Conservation (phyloP, 768 basidiomycete genomes). For the Rossbeevera mucosa region DNA sequence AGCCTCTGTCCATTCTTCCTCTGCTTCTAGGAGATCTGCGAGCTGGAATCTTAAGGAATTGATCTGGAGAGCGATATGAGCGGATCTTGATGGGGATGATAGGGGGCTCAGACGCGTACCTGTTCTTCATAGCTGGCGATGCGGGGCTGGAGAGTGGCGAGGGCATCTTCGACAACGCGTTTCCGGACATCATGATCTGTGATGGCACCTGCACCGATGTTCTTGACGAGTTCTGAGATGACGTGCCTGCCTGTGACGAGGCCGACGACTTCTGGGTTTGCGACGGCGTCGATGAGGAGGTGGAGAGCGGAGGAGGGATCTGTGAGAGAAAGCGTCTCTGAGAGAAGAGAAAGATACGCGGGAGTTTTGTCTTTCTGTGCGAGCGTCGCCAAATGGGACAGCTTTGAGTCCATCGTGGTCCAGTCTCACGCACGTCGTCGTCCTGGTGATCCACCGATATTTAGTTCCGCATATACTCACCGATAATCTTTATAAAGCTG, state of each 20-base stretch:
- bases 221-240: slow-evolving; percentile 76
- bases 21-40: slow-evolving; percentile 82
- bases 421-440: background rate
- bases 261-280: slow-evolving; percentile 76
- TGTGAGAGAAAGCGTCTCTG: slow-evolving; percentile 54
- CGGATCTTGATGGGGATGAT: background rate
- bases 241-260: slow-evolving; percentile 88
- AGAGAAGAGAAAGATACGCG: slow-evolving; percentile 66
- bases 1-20: slow-evolving; percentile 93
- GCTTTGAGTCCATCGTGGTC: slow-evolving; percentile 56
- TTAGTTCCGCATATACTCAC: too few relatives aligned
- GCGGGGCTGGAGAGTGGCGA: slow-evolving; percentile 66
- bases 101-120: slow-evolving; percentile 39
- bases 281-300: slow-evolving; percentile 70
- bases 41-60: slow-evolving; percentile 81
- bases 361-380: slow-evolving; percentile 83
- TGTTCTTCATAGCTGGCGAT: slow-evolving; percentile 95
- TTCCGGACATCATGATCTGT: slow-evolving; percentile 57
- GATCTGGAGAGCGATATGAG: slow-evolving; percentile 45
- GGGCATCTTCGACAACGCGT: slow-evolving; percentile 69
- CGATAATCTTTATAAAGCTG: too few relatives aligned
- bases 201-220: slow-evolving; percentile 53
- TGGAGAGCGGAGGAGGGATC: slow-evolving; percentile 56
- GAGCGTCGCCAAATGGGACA: slow-evolving; percentile 58
- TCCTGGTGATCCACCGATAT: too few relatives aligned